phyloP scores from a whole-genome alignment of 331 rosid genomes.

The Acacia concinna region DNA sequence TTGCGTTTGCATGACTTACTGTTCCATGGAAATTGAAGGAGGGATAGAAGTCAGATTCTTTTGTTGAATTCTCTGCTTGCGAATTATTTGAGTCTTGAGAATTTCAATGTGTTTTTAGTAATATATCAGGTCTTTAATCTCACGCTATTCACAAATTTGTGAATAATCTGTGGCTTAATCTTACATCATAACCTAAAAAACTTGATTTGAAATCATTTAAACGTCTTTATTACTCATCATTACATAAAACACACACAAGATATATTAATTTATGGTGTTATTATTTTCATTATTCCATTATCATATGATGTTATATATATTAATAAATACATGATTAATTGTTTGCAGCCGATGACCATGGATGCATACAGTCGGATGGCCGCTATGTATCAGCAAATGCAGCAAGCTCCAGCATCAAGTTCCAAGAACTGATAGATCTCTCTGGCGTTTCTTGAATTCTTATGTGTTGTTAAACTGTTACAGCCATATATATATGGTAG shows the following conservation, averaged over 20 bases:
- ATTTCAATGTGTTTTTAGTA: background rate
- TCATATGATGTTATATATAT: background rate
- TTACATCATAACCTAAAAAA: background rate
- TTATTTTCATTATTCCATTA: background rate
- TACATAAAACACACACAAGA: background rate
- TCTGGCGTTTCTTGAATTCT: background rate
- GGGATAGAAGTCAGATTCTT: background rate
- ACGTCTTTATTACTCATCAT: background rate
- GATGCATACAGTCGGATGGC: slow-evolving; percentile 62
- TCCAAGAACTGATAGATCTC: slow-evolving; percentile 43
- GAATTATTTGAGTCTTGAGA: background rate
- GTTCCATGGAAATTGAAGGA: background rate
- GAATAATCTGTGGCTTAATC: background rate
- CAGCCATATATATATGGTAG: background rate
- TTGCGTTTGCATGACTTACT: background rate
- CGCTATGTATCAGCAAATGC: slow-evolving; percentile 59
- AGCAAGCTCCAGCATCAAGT: slow-evolving; percentile 41
- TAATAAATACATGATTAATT: background rate
- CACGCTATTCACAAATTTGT: background rate
- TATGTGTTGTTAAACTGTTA: background rate
- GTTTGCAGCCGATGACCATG: slow-evolving; percentile 58
- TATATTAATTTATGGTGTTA: background rate
- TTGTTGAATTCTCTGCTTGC: background rate
- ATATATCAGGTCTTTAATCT: background rate
- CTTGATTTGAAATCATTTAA: background rate